Conservation (phyloP, 179 eudicot species). For the Patellifolia procumbens region DNA sequence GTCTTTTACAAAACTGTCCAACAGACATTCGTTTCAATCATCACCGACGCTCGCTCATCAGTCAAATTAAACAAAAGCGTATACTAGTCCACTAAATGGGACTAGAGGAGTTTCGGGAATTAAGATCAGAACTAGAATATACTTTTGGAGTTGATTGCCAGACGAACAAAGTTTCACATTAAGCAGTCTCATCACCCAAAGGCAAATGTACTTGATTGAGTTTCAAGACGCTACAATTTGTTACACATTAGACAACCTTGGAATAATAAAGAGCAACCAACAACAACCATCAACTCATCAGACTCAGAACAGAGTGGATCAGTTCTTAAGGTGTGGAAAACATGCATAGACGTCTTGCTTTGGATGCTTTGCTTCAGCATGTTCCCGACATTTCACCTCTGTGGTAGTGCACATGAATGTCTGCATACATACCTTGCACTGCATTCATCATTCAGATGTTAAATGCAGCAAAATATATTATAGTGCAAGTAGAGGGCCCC, state of each 20-base stretch:
- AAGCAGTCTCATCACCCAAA: not conserved
- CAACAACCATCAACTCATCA: slow-evolving; percentile 9
- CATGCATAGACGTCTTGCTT: slow-evolving; percentile 34
- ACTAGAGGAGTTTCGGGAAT: not conserved
- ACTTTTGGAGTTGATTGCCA: not conserved
- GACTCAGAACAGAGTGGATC: slow-evolving; percentile 14
- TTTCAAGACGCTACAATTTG: not conserved
- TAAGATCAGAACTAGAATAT: not conserved
- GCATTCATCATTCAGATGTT: slow-evolving; percentile 25
- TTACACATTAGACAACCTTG: not conserved
- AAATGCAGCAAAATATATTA: not conserved
- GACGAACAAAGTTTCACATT: slow-evolving; percentile 1
- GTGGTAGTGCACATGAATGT: slow-evolving; percentile 45
- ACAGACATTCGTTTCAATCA: no score
- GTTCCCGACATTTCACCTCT: slow-evolving; percentile 45
- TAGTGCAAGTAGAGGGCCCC: not conserved
- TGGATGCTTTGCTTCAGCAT: slow-evolving; percentile 47
- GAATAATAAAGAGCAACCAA: slow-evolving; percentile 7
- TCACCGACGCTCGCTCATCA: no score
- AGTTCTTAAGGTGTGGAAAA: slow-evolving; percentile 44
- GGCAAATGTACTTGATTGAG: slow-evolving; percentile 3
- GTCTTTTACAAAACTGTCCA: no score
- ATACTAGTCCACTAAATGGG: not conserved
- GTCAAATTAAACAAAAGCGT: no score
- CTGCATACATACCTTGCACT: slow-evolving; percentile 52